Conservation (phyloP, 2,329 filamentous ascomycete genomes). For the Xylaria sp. region DNA sequence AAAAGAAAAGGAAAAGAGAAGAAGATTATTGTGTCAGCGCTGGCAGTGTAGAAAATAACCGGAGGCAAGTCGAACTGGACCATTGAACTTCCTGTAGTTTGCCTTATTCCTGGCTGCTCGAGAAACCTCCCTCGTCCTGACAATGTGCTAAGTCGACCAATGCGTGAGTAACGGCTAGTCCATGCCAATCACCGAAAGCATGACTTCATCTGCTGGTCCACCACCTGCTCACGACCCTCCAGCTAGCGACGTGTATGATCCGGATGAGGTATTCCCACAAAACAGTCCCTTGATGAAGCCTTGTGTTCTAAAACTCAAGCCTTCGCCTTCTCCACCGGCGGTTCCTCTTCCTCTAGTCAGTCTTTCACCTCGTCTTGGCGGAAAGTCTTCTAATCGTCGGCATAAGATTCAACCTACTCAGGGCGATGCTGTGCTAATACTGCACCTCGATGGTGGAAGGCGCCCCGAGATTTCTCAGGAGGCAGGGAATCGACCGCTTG, state of each 20-base stretch:
- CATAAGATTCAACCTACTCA: slow-evolving; percentile 66
- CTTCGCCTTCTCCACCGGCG: slow-evolving; percentile 63
- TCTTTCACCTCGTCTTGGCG: slow-evolving; percentile 53
- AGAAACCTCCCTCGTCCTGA: slow-evolving; percentile 39
- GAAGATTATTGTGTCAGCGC: slow-evolving; percentile 13
- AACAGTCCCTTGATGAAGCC: slow-evolving; percentile 56
- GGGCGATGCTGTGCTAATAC: slow-evolving; percentile 75
- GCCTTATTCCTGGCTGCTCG: slow-evolving; percentile 20
- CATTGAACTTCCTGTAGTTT: slow-evolving; percentile 23
- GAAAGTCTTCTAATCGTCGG: slow-evolving; percentile 63
- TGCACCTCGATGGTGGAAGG: slow-evolving; percentile 71
- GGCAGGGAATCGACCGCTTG: slow-evolving; percentile 66
- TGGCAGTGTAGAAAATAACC: slow-evolving; percentile 19
- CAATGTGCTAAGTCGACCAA: slow-evolving; percentile 48
- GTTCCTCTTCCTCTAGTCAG: slow-evolving; percentile 58
- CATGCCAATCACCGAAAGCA: slow-evolving; percentile 48
- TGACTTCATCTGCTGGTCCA: slow-evolving; percentile 50
- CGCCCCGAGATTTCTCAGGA: slow-evolving; percentile 71
- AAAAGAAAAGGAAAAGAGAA: background rate
- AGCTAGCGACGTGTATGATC: slow-evolving; percentile 57
- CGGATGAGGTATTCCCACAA: slow-evolving; percentile 59
- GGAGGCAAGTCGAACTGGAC: slow-evolving; percentile 20
- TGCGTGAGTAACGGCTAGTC: slow-evolving; percentile 50
- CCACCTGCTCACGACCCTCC: slow-evolving; percentile 48
- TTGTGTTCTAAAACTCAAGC: slow-evolving; percentile 58